A percentile compares a stretch with the other conserved stretches of the same genome.
Evolutionary conservation across 2,329 filamentous ascomycete species (phyloP).

Genomic region (Neodidymelliopsis sp.): DNA sequence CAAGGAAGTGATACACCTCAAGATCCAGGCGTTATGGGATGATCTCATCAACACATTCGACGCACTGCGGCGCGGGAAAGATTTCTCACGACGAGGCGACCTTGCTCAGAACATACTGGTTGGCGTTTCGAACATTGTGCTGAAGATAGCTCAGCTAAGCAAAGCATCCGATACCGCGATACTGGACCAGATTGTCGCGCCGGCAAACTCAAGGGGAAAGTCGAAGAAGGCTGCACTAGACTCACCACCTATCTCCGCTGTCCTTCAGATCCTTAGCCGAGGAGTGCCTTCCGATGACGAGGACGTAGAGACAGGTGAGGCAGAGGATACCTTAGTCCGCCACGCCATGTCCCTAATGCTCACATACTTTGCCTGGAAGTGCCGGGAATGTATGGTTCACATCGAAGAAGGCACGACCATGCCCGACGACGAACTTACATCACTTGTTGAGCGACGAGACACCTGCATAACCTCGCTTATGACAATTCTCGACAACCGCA

Average conservation of each 20-base stretch:
- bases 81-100: constrained; percentile 75
- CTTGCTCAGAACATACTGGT: constrained; percentile 70
- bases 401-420: constrained; percentile 56
- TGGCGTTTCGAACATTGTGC: constrained; percentile 75
- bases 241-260: constrained; percentile 68
- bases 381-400: constrained; percentile 58
- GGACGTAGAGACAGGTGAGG: constrained; percentile 73
- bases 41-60: constrained; percentile 77
- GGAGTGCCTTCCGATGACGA: constrained; percentile 71
- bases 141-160: constrained; percentile 81
- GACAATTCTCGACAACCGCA: constrained; percentile 58
- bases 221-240: constrained; percentile 34
- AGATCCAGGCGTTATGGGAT: constrained; percentile 85
- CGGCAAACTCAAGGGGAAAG: constrained; percentile 48
- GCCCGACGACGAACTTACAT: constrained; percentile 65
- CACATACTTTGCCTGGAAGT: constrained; percentile 97
- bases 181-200: constrained; percentile 67
- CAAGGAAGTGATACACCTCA: constrained; percentile 82
- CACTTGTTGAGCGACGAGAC: constrained; percentile 60
- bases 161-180: constrained; percentile 78
- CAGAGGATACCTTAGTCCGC: constrained; percentile 80
- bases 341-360: constrained; percentile 78
- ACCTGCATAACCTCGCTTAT: constrained; percentile 59
- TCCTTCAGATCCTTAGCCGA: constrained; percentile 76
- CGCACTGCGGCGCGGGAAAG: constrained; percentile 71